Evolutionary conservation across 306 rosid genomes (phyloP).

Genomic region (Ormosia semicastrata): DNA sequence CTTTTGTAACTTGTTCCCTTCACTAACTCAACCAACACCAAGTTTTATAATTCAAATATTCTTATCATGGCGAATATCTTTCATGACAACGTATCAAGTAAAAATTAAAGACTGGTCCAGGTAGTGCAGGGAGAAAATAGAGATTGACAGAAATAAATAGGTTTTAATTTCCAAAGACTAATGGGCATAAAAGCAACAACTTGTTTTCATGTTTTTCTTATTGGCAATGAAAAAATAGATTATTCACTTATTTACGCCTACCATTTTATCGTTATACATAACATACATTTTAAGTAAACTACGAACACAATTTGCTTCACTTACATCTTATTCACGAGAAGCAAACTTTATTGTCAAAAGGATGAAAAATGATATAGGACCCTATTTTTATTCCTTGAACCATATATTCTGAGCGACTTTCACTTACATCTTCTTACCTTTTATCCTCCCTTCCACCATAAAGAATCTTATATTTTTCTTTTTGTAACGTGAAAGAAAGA

Average conservation of each 20-base stretch:
- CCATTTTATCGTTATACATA: neutral
- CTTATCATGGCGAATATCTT: slow-evolving; percentile 32
- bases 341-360: neutral
- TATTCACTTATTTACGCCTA: neutral
- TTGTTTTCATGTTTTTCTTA: neutral
- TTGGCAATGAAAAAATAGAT: no score
- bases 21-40: slow-evolving; percentile 38
- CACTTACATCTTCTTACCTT: slow-evolving; percentile 20
- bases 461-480: neutral
- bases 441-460: slow-evolving; percentile 12
- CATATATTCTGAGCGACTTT: slow-evolving; percentile 25
- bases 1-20: slow-evolving; percentile 42
- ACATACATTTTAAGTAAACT: neutral
- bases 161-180: neutral
- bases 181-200: neutral
- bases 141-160: neutral
- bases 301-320: neutral
- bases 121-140: neutral
- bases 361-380: neutral
- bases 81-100: neutral
- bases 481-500: slow-evolving; percentile 31
- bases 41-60: slow-evolving; percentile 39
- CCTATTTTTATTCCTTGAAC: slow-evolving; percentile 19
- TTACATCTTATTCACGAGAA: slow-evolving; percentile 16
- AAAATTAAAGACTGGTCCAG: neutral